Conservation (phyloP, 495 filamentous ascomycete genomes). For the Staphylotrichum longicolle region DNA sequence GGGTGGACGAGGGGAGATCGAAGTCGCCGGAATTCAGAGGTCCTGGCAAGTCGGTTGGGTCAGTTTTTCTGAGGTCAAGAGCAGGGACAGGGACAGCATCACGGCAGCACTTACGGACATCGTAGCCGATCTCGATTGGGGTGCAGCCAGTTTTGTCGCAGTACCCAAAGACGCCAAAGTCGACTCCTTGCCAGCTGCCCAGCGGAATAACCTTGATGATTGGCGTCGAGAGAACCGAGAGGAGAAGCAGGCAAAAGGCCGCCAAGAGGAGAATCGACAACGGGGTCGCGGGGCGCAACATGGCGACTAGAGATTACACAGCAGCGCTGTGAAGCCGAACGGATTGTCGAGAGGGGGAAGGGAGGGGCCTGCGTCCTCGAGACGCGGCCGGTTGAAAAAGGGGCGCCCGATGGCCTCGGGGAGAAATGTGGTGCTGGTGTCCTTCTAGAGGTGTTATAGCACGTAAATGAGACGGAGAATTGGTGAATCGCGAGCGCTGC, state of each 20-base stretch:
- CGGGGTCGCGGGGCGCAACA: conserved; percentile 89
- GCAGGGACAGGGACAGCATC: background rate
- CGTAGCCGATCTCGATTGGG: conserved; percentile 79
- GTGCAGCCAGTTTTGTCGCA: conserved; percentile 66
- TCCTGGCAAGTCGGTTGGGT: conserved; percentile 29
- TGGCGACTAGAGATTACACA: conserved; percentile 31
- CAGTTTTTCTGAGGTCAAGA: background rate
- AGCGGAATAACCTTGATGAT: conserved; percentile 84
- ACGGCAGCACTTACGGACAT: conserved; percentile 62
- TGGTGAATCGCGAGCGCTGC: background rate
- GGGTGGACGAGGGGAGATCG: conserved; percentile 68
- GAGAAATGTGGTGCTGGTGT: conserved; percentile 9
- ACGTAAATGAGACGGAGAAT: conserved; percentile 4
- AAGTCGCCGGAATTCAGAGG: conserved; percentile 50
- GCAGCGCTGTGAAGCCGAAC: background rate
- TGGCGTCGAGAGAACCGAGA: conserved; percentile 90
- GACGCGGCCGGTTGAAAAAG: conserved; percentile 31
- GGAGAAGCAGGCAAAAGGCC: conserved; percentile 79
- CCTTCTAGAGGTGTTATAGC: conserved; percentile 1
- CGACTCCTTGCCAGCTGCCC: conserved; percentile 68
- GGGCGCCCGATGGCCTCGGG: conserved; percentile 15
- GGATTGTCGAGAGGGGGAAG: background rate
- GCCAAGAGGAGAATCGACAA: conserved; percentile 79
- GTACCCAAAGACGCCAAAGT: conserved; percentile 92
- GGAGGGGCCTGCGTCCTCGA: conserved; percentile 33